phyloP scores from a whole-genome alignment of 768 basidiomycete species.

The Candolleomyces efflorescens region DNA sequence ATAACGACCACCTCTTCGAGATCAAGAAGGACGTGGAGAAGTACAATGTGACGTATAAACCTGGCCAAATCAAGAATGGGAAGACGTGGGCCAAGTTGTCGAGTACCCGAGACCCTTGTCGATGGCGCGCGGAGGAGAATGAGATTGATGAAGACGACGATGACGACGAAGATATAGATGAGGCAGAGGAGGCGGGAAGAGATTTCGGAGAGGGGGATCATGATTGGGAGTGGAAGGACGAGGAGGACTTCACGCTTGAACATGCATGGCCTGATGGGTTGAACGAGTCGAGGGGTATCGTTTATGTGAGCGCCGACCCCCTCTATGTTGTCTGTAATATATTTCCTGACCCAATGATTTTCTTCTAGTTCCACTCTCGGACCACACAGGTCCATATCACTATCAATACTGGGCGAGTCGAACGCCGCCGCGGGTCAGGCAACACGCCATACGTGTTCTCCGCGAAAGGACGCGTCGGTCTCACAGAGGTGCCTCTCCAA shows the following conservation, averaged over 20 bases:
- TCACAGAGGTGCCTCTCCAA: slow-evolving; percentile 24
- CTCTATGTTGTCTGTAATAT: not conserved
- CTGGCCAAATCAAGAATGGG: slow-evolving; percentile 52
- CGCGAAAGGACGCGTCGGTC: slow-evolving; percentile 42
- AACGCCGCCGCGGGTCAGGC: slow-evolving; percentile 50
- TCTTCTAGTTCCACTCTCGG: slow-evolving; percentile 47
- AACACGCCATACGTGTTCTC: slow-evolving; percentile 61
- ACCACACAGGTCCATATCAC: slow-evolving; percentile 59
- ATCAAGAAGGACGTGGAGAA: slow-evolving; percentile 45
- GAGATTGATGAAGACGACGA: slow-evolving; percentile 18
- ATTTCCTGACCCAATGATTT: not conserved
- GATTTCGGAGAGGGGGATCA: slow-evolving; percentile 29
- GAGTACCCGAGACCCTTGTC: slow-evolving; percentile 47
- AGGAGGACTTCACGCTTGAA: slow-evolving; percentile 58
- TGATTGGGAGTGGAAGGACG: slow-evolving; percentile 65
- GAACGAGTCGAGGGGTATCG: slow-evolving; percentile 41
- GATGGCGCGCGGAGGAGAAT: slow-evolving; percentile 32
- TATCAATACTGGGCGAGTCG: slow-evolving; percentile 48
- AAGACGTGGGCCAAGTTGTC: slow-evolving; percentile 48
- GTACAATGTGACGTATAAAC: slow-evolving; percentile 34
- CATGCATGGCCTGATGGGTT: slow-evolving; percentile 55
- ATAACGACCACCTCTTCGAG: slow-evolving; percentile 57
- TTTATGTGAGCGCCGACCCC: slow-evolving; percentile 50
- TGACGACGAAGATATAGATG: slow-evolving; percentile 27
- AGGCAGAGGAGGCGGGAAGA: slow-evolving; percentile 29